A percentile compares a stretch with the other conserved stretches of the same genome.
phyloP scores from a whole-genome alignment of 495 filamentous ascomycete genomes.

The Penicillium diatomitis region DNA sequence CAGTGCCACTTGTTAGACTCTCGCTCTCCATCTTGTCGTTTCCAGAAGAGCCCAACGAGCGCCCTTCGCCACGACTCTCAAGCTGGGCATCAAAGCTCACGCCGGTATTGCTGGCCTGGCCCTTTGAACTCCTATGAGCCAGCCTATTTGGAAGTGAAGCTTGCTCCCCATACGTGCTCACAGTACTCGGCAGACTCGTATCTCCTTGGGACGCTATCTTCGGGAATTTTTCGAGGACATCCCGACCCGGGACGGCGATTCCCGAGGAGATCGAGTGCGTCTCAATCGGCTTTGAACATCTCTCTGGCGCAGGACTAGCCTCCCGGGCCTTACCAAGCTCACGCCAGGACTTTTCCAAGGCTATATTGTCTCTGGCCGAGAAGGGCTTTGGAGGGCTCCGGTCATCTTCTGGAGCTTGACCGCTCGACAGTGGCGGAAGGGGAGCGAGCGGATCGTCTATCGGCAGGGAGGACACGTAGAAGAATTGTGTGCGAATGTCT shows the following conservation, averaged over 20 bases:
- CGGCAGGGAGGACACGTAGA: conserved; percentile 66
- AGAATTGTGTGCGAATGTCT: conserved; percentile 61
- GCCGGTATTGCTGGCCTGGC: conserved; percentile 1
- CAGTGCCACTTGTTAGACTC: neutral
- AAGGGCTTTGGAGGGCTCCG: conserved; percentile 65
- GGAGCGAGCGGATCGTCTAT: conserved; percentile 77
- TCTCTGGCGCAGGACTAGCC: conserved; percentile 21
- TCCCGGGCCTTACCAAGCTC: conserved; percentile 38
- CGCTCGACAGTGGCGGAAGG: conserved; percentile 47
- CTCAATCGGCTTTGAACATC: no score
- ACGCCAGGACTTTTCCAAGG: conserved; percentile 65
- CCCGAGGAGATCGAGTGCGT: conserved; percentile 30
- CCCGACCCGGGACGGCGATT: conserved; percentile 37
- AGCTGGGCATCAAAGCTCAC: conserved; percentile 5
- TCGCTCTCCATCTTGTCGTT: conserved; percentile 7
- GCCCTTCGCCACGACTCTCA: conserved; percentile 5
- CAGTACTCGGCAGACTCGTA: conserved; percentile 20
- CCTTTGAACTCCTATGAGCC: conserved; percentile 5
- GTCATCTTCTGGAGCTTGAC: conserved; percentile 35
- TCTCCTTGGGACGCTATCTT: conserved; percentile 8
- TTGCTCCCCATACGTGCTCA: conserved; percentile 8
- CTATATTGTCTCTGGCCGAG: conserved; percentile 61
- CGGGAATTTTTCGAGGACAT: neutral
- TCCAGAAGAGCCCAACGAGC: conserved; percentile 2
- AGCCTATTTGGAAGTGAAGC: conserved; percentile 11